Base-by-base conservation (phyloP, 768 basidiomycete genomes). In the Phanerochaete sordida region DNA sequence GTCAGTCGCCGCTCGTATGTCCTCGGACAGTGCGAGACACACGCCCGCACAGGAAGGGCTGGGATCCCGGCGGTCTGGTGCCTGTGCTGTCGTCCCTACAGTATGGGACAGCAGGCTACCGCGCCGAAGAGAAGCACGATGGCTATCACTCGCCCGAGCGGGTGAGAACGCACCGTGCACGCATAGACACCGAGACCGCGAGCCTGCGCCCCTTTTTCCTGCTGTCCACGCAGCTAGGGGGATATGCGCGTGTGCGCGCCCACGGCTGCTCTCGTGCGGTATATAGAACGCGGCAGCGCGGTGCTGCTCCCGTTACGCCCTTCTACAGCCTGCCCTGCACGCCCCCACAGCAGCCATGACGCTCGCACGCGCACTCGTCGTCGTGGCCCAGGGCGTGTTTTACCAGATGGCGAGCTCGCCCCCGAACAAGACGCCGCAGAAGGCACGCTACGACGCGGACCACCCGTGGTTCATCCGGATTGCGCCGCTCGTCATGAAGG, bases 401-500 rank as follows among this genome's bases (percentile, higher is more conserved):
- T 82, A 85, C 64, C 79, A 83, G 37, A 63, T 77, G 0, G 85
- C 82, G 0, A 81, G 76, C 63, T 81, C 81, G 0, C 83, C 85
- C 0, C 85, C 85, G 1, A 83, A 85, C 66, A 81, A 81, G 11
- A 82, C 83, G 0, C 78, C 75, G 0, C 59, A 67, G 33, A 82
- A 82, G 56, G 74, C 73, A 9, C 74, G 84, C 5, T 86, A 84
- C 65, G 79, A 84, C 67, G 83, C 79, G 0, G 74, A 82, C 19
- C 79, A 81, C 67, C 71, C 79, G 37, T 79, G 76, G 64, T 73
- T 83, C 45, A 73, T 86, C 37, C 81, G 81, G 56, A 81, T 85
- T 28, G 84, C 84, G 0, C 82, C 84, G 2, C 59, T 79, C 3
- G 74, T 86, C 21, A 84, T 86, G 74, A 81, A 81, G 72, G 85